Evolutionary conservation across 225 moss, liverwort and hornwort species (phyloP).

Genomic region (Pseudoscleropodium purum): DNA sequence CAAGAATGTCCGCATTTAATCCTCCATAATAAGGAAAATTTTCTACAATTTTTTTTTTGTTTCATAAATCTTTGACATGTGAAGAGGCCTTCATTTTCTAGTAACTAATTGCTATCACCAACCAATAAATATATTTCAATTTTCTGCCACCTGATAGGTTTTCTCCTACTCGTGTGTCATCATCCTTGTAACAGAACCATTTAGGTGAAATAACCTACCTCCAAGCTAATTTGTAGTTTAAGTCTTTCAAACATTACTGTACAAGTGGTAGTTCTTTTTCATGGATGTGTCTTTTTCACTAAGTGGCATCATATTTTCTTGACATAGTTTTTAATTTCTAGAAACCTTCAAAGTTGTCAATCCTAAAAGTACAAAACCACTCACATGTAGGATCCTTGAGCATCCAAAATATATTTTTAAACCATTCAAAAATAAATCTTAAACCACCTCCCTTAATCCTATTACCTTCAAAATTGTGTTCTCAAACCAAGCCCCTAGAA

Average conservation of each 20-base stretch:
- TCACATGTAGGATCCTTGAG: rapidly evolving
- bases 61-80: neutral
- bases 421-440: neutral
- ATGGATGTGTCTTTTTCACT: too few species aligned
- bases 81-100: neutral
- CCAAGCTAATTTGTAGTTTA: neutral
- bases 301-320: neutral
- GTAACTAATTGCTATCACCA: neutral
- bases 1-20: neutral
- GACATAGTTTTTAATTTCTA: neutral
- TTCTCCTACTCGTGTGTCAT: neutral
- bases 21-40: neutral
- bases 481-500: rapidly evolving
- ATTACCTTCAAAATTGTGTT: neutral
- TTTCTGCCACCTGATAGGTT: neutral
- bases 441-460: neutral
- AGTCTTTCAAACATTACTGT: rapidly evolving
- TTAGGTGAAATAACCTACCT: too few species aligned
- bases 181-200: neutral
- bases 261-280: neutral
- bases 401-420: neutral
- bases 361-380: neutral
- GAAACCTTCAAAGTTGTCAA: neutral
- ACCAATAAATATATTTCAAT: neutral
- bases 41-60: neutral